Conservation (phyloP, 192 early-diverging fungal species). For the Mortierella hygrophila region DNA sequence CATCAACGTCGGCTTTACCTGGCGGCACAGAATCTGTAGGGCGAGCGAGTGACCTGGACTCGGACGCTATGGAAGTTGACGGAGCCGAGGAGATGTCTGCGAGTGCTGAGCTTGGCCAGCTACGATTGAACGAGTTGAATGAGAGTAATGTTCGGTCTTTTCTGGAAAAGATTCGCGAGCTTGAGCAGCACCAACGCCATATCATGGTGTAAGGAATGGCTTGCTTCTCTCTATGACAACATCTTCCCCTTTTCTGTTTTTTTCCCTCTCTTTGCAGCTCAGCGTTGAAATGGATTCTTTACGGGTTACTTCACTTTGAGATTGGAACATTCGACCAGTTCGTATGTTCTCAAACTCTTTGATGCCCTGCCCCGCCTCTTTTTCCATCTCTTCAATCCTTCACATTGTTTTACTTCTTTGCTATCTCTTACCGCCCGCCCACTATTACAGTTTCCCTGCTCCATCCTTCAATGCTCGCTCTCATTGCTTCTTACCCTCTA, state of each 20-base stretch:
- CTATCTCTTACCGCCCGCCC: not conserved
- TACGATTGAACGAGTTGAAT: constrained; percentile 32
- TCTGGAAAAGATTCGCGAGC: constrained; percentile 43
- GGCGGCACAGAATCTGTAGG: constrained; percentile 21
- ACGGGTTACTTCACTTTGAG: no score
- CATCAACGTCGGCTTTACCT: not conserved
- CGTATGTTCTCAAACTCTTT: not conserved
- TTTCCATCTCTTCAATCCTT: not conserved
- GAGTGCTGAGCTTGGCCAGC: not conserved
- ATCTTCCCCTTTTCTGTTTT: no score
- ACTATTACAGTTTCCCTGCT: no score
- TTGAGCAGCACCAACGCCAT: constrained; percentile 31
- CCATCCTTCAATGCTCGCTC: no score
- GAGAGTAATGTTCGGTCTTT: constrained; percentile 50
- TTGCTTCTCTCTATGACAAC: no score
- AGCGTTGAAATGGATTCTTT: no score
- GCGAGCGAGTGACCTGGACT: constrained; percentile 29
- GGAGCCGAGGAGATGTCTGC: not conserved
- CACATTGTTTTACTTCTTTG: not conserved
- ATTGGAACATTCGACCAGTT: no score
- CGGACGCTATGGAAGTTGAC: constrained; percentile 27
- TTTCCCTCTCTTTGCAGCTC: no score
- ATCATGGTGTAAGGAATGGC: not conserved
- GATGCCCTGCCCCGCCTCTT: not conserved
- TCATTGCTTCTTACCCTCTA: no score